Evolutionary conservation across 108 stramenopile genomes (phyloP), one percentile per base, ranked within the genome.

Genomic region (Skeletonema marinoi): DNA sequence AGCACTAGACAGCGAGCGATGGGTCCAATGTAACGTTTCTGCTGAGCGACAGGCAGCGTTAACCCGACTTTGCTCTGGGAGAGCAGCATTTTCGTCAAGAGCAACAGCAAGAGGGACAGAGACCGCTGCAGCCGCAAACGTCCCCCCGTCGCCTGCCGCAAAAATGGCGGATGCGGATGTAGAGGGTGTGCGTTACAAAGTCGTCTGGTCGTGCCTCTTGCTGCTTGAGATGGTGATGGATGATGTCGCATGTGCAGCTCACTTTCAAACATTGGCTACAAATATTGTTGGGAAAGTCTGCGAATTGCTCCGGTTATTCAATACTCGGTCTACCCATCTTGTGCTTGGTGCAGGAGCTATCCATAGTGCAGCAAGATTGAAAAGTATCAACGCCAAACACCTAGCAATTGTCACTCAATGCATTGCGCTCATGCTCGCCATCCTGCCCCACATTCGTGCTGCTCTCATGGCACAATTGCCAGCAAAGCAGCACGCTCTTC

Each of bases 331-430:
- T 12, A 97, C 92, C 5, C 94, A 96, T 46, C 87, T 98, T 8
- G 98, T 98, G 14, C 84, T 98, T 16, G 95, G 95, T 14, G 97
- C 96, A 54, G 96, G 96, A 35, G 97, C 97, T 12, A 97, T 97
- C 54, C 95, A 98, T 58, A 92, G 92, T 60, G 82, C 94, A 29
- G 96, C 97, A 21, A 80, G 89, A 54, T 83, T 97, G 65, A 94
- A 93, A 61, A 92, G 92, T 16, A 98, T 98, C 78, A 96, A 95
- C 46, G 98, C 98, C 4, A 97, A 97, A 74, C 98, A 98, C 81
- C 84, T 98, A 19, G 95, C 95, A 6, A 83, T 97, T 66, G 96
- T 94, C 50, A 93, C 93, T 25, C 98, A 97, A 75, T 96, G 93
- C 32, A 78, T 97, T 44, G 94, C 90, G 35, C 86, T 98, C 73